Evolutionary conservation across 129 eudicot genomes (phyloP).

Genomic region (Helianthus annuus): DNA sequence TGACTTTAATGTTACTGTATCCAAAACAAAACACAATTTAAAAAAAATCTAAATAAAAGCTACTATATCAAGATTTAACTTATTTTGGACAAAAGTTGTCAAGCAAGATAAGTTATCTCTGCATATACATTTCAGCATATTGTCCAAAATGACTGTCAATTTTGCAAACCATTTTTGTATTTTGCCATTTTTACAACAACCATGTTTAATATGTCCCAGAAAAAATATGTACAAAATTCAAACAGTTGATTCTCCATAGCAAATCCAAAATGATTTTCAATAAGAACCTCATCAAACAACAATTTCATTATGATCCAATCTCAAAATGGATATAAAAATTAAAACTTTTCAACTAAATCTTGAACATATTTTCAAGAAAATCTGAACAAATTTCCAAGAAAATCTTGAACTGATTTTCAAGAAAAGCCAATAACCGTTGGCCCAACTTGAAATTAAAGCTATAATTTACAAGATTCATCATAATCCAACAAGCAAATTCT

Average conservation of each 20-base stretch:
- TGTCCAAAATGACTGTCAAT: conserved; percentile 1
- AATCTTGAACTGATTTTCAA: not conserved
- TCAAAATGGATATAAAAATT: conserved; percentile 10
- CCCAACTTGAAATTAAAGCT: conserved; percentile 18
- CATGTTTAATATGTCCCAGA: not conserved
- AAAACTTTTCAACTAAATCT: conserved; percentile 15
- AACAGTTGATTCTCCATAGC: not conserved
- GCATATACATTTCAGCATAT: conserved; percentile 10
- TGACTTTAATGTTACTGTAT: too few relatives aligned
- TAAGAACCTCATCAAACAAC: too few relatives aligned
- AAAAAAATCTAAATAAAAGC: too few relatives aligned
- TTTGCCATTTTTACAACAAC: conserved; percentile 17
- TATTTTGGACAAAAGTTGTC: conserved; percentile 5
- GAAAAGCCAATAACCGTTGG: conserved; percentile 20
- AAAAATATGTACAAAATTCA: not conserved
- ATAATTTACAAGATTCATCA: not conserved
- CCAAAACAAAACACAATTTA: too few relatives aligned
- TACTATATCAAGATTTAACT: conserved; percentile 13
- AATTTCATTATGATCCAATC: conserved; percentile 3
- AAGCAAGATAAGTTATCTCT: conserved; percentile 9
- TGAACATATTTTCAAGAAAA: conserved; percentile 22
- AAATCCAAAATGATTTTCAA: not conserved
- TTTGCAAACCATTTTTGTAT: not conserved
- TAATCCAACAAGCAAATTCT: conserved; percentile 2
- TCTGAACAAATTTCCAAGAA: too few relatives aligned